Conservation (phyloP, 129 eudicot species). For the Artemisia argyi region DNA sequence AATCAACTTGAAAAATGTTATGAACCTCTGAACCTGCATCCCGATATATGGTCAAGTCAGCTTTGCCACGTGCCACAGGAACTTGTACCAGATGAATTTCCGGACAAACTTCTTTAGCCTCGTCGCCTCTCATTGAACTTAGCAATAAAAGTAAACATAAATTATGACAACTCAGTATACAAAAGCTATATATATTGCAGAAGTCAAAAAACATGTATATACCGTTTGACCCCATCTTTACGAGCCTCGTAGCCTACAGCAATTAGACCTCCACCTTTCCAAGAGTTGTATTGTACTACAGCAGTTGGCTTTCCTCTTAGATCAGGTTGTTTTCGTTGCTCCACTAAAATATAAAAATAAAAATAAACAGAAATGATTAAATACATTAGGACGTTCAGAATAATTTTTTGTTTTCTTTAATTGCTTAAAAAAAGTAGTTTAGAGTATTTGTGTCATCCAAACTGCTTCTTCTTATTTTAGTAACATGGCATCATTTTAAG, state of each 20-base stretch:
- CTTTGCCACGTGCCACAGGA: constrained; percentile 97
- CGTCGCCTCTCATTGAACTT: constrained; percentile 96
- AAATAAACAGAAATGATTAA: too few relatives aligned
- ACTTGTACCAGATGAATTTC: constrained; percentile 85
- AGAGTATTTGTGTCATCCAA: too few relatives aligned
- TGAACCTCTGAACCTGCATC: constrained; percentile 97
- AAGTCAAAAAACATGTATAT: constrained; percentile 24
- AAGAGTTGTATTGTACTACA: constrained; percentile 89
- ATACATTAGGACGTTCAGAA: too few relatives aligned
- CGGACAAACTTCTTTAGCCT: constrained; percentile 86
- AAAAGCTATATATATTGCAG: constrained; percentile 3
- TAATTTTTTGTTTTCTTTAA: too few relatives aligned
- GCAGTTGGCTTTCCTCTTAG: constrained; percentile 91
- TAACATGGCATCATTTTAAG: too few relatives aligned
- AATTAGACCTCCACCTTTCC: constrained; percentile 97
- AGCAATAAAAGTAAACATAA: constrained; percentile 4
- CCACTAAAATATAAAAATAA: constrained; percentile 46
- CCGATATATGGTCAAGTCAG: constrained; percentile 78
- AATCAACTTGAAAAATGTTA: background rate
- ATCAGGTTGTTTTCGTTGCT: constrained; percentile 78
- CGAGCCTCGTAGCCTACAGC: constrained; percentile 97
- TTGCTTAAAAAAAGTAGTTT: too few relatives aligned
- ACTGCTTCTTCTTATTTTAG: too few relatives aligned
- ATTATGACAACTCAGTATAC: background rate
- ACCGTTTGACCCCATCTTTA: constrained; percentile 88